Evolutionary conservation across 73 alveolate species (phyloP), one percentile per base, ranked within the genome.

Genomic region (Breviolum minutum): DNA sequence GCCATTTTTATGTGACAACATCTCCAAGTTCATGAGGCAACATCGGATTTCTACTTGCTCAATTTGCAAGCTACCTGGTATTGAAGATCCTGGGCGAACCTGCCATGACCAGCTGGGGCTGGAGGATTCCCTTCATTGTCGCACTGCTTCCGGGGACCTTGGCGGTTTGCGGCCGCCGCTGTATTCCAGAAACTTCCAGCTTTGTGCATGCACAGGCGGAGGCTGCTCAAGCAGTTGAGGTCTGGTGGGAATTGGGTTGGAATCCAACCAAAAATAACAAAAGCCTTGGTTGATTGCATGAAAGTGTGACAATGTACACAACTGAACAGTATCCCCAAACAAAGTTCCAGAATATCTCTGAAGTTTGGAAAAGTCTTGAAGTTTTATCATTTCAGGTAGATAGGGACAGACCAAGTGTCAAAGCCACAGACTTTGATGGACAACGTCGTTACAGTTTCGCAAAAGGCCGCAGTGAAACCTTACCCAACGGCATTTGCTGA

Each of bases 81-180:
- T 17, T 86, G 95, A 27, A 86, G 30, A 14, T 19, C 40, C 26
- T 64, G 27, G 81, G 80, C 12, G 81, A 63, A 27, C 82, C 27
- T 62, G 14, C 62, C 81, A 86, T 62, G 95, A n/a, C n/a, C 92
- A 91, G 79, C 77, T 91, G 88, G 87, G 97, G 88, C 12, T 91
- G 97, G 97, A 32, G 97, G 40, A 71, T 91, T 8, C 97, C 97
- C 63, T 91, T 91, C 66, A 9, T 91, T 40, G 29, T 73, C 7
- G 97, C 88, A 17, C 32, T 91, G n/a, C 48, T 91, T 40, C 97
- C 97, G 29, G 97, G 97, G 54, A 62, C 61, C 30, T 26, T 71
- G 30, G 97, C 97, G 7, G 80, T 88, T 17, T 77, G 60, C 26
- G 97, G 97, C 63, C 22, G 97, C 24, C 63, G 77, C 63, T 91